Conservation (phyloP, 495 filamentous ascomycete species). For the Tuber microsphaerosporum region DNA sequence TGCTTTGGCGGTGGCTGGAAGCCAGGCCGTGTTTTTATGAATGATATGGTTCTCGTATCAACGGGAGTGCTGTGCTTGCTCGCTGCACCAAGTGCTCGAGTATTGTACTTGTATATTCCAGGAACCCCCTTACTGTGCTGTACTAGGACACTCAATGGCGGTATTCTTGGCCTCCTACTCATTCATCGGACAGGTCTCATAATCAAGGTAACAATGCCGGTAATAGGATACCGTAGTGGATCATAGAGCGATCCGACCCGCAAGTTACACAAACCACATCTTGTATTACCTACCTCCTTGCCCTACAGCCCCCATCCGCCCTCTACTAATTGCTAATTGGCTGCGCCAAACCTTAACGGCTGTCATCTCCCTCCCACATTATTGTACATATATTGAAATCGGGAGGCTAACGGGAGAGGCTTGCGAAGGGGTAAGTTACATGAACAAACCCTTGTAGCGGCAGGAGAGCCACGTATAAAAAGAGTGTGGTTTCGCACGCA, state of each 20-base stretch:
- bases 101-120: no score
- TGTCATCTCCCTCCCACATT: background rate
- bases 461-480: background rate
- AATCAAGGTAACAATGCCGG: background rate
- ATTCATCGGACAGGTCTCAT: no score
- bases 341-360: background rate
- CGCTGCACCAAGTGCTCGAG: no score
- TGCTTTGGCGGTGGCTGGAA: no score
- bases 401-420: background rate
- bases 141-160: no score
- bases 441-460: background rate
- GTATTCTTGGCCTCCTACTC: no score
- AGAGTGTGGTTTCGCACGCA: background rate
- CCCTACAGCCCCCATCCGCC: background rate
- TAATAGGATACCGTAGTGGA: background rate
- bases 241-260: background rate
- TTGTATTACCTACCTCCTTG: no score
- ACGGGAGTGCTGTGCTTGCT: no score
- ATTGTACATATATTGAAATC: background rate
- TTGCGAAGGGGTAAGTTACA: background rate
- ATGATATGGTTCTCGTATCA: no score
- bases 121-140: no score
- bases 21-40: no score
- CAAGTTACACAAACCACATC: background rate
- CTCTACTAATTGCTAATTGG: background rate